phyloP scores from a whole-genome alignment of 2,329 filamentous ascomycete genomes.

The Penicillium paneum region DNA sequence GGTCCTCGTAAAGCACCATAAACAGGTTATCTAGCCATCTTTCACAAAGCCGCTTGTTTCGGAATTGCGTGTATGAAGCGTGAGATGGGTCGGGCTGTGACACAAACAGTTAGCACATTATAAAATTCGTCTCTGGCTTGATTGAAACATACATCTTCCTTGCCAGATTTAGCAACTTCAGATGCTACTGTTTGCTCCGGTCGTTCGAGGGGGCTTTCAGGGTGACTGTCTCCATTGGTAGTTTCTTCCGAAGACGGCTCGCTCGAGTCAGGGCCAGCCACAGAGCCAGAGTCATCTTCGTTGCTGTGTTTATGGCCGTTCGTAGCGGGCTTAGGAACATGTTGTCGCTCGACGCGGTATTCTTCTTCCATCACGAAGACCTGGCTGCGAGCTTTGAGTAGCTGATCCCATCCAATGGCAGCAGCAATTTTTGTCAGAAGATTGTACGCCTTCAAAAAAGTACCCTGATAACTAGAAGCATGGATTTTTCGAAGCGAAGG shows the following conservation, averaged over 20 bases:
- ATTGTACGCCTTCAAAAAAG: constrained; percentile 90
- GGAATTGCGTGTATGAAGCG: constrained; percentile 80
- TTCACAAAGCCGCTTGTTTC: constrained; percentile 95
- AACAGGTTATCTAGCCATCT: constrained; percentile 98
- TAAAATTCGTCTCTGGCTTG: neutral
- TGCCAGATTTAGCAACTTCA: constrained; percentile 70
- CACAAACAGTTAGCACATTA: constrained; percentile 15
- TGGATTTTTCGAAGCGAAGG: constrained; percentile 80
- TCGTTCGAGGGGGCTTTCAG: constrained; percentile 62
- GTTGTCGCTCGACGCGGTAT: constrained; percentile 72
- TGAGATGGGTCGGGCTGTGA: constrained; percentile 61
- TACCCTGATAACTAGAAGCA: constrained; percentile 87
- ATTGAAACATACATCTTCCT: constrained; percentile 59
- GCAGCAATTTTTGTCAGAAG: constrained; percentile 93
- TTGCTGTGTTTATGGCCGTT: constrained; percentile 37
- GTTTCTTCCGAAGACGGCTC: constrained; percentile 23
- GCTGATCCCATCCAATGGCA: constrained; percentile 96
- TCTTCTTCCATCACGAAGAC: constrained; percentile 99
- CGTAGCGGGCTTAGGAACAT: constrained; percentile 68
- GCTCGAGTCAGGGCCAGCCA: constrained; percentile 21
- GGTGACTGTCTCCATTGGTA: constrained; percentile 33
- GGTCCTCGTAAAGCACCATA: constrained; percentile 97
- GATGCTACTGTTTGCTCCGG: constrained; percentile 76
- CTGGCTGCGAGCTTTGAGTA: constrained; percentile 89
- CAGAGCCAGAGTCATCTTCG: constrained; percentile 26